Evolutionary conservation across 1,284 basidiomycete genomes (phyloP), one percentile per base, ranked within the genome.

Genomic region (Xerocomus amazonicus): DNA sequence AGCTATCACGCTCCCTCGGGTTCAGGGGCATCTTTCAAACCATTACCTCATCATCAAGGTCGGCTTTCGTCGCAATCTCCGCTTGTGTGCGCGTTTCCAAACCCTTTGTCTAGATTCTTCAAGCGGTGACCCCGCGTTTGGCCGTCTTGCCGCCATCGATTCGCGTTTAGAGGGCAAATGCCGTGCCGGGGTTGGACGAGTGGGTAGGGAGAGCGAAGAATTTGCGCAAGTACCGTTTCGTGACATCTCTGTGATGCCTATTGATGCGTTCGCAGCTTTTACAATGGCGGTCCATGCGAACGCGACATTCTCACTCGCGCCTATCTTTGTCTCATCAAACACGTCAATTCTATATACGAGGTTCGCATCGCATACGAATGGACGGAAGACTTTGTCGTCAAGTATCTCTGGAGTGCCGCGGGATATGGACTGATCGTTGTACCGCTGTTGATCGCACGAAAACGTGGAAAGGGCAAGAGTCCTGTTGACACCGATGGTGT

Each of bases 361-460:
- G 87, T 89, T 43, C 82, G 88, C 23, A 89, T 91, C 46, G 84
- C 84, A 1, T 92, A 92, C 61, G 87, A 90, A 59, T 90, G 86
- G 92, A 95, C 90, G 0, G 91, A 95, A 63, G 92, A 96, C 72
- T 92, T 91, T 58, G 87, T 96, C 9, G 92, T 95, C 74, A 95
- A 96, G 68, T 96, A 96, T 65, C 73, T 92, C 9, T 96, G 93
- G 92, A 92, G 89, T 19, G 93, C 92, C 0, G 84, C 86, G 7
- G 92, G 92, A 0, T 96, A 95, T 65, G 81, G 80, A 5, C 77
- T 97, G 27, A 96, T 96, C 63, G 90, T 91, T 4, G 86, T 96
- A 7, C 93, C 93, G 0, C 77, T 95, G 14, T 73, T 95, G 41
- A 84, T 89, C 56, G 85, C 79, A 1, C 61, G 73, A 27, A 69